Evolutionary conservation across 1,139 yeast species (phyloP).

Genomic region (Candida sp.): DNA sequence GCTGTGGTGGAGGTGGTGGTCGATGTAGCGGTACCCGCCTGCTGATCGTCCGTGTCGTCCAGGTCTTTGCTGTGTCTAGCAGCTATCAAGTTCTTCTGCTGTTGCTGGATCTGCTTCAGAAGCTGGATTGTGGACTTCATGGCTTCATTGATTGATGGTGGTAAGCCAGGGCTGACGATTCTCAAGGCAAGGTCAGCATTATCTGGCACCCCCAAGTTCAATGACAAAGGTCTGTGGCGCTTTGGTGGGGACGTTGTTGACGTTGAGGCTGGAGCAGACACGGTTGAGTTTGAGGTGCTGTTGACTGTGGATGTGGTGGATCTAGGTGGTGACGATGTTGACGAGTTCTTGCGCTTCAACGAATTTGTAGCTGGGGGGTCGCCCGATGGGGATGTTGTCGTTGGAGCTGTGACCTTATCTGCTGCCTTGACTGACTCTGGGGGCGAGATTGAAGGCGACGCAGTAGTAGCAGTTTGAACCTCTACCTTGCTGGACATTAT

Average conservation of each 20-base stretch:
- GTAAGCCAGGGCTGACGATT: constrained; percentile 53
- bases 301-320: not conserved
- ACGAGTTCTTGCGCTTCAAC: constrained; percentile 3
- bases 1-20: not conserved
- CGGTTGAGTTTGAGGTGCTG: not conserved
- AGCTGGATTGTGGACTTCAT: constrained; percentile 51
- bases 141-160: constrained; percentile 47
- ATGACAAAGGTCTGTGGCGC: constrained; percentile 28
- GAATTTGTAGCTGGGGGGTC: not conserved
- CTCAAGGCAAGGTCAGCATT: constrained; percentile 36
- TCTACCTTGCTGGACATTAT: constrained; percentile 9
- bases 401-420: not conserved
- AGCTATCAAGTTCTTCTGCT: constrained; percentile 52
- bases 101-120: constrained; percentile 51
- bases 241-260: constrained; percentile 7
- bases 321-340: constrained; percentile 1
- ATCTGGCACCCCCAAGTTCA: constrained; percentile 12
- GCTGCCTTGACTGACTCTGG: constrained; percentile 3
- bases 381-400: not conserved
- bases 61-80: constrained; percentile 26
- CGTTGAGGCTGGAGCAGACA: constrained; percentile 1
- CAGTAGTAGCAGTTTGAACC: not conserved
- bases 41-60: constrained; percentile 11
- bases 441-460: constrained; percentile 2
- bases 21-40: not conserved